Percentiles rank a stretch among this genome's conserved stretches.
phyloP scores from a whole-genome alignment of 306 rosid genomes.

The Prunus persica region Prunus_persica_NCBIv2 NC_034015.1:14539001-14539500 shows the following conservation, averaged over 20 bases:
- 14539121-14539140: background rate
- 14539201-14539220: background rate
- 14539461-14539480: background rate
- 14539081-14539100: background rate
- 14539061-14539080: background rate
- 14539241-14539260: background rate
- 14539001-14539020: too few relatives aligned
- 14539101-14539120: background rate
- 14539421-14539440: background rate
- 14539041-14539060: background rate
- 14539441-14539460: background rate
- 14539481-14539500: too few relatives aligned
- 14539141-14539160: background rate
- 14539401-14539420: background rate
- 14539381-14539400: conserved; percentile 2
- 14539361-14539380: conserved; percentile 9
- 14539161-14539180: background rate
- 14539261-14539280: background rate
- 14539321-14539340: background rate
- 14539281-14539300: background rate
- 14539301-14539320: background rate
- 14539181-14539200: background rate
- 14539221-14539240: conserved; percentile 7
- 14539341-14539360: background rate
- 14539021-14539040: background rate